These are phyloP conservation scores for Mycena galopus DNA, from an alignment of 768 basidiomycete species.

Conservation along the genomic window DNA sequence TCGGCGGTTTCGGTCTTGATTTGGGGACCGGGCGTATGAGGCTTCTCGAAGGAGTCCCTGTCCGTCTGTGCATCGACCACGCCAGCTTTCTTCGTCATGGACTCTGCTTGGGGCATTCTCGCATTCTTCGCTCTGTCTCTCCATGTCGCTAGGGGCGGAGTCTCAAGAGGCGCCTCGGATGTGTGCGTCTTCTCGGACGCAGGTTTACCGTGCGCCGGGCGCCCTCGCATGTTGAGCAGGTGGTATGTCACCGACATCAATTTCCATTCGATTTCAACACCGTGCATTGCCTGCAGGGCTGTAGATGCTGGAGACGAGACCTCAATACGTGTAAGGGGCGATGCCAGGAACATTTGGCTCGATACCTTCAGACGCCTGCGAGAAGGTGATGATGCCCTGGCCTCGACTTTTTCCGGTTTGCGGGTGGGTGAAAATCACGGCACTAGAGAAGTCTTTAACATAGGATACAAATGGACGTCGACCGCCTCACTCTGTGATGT, in stretches of 20 bases:
- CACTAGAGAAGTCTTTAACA: background rate
- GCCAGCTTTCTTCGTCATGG: too few relatives aligned
- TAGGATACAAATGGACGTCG: background rate
- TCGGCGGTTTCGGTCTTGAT: background rate
- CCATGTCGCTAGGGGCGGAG: too few relatives aligned
- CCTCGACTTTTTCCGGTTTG: constrained; percentile 29
- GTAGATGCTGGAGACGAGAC: background rate
- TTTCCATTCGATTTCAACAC: constrained; percentile 15
- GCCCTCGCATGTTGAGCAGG: background rate
- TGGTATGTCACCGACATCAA: constrained; percentile 11
- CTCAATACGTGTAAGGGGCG: background rate
- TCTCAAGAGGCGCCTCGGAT: too few relatives aligned
- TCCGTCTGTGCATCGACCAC: too few relatives aligned
- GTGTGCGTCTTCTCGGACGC: background rate
- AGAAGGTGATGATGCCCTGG: constrained; percentile 19
- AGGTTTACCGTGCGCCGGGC: background rate
- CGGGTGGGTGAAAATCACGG: constrained; percentile 11
- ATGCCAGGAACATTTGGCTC: too few relatives aligned
- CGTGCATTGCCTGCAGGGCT: constrained; percentile 26
- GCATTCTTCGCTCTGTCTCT: too few relatives aligned
- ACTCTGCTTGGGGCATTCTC: too few relatives aligned
- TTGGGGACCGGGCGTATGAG: too few relatives aligned
- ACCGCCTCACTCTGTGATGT: constrained; percentile 11
- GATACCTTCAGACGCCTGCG: constrained; percentile 25
- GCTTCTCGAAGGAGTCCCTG: too few relatives aligned